These are phyloP conservation scores for Inga oerstediana DNA, from an alignment of 306 rosid species.

Conservation along the genomic window DNA sequence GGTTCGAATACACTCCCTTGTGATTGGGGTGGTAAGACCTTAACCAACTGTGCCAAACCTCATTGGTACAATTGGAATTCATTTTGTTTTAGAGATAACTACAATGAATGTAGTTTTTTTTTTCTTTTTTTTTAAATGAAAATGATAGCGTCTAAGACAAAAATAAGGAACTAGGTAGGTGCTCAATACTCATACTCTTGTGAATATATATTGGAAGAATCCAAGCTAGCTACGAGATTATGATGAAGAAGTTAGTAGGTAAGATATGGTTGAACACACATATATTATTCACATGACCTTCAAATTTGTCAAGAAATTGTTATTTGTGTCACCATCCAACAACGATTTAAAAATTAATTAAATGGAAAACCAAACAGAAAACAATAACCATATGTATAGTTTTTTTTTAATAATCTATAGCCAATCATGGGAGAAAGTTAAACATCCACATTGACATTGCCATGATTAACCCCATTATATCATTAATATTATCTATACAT, in stretches of 20 bases:
- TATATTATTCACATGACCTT: not conserved
- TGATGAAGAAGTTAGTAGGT: slow-evolving; percentile 2
- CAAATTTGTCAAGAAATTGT: not conserved
- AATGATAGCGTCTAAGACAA: slow-evolving; percentile 3
- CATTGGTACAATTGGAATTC: too few species aligned
- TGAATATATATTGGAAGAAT: not conserved
- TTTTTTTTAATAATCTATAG: not conserved
- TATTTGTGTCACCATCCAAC: not conserved
- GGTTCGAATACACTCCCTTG: too few species aligned
- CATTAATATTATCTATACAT: not conserved
- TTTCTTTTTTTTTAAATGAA: too few species aligned
- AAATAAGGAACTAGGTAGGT: not conserved
- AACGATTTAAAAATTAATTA: not conserved
- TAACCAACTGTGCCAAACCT: too few species aligned
- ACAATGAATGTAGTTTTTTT: too few species aligned
- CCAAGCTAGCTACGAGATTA: not conserved
- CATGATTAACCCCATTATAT: not conserved
- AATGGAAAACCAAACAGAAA: not conserved
- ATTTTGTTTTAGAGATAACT: too few species aligned
- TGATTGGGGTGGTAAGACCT: too few species aligned
- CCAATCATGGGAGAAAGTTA: not conserved
- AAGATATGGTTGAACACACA: not conserved
- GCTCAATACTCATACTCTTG: not conserved
- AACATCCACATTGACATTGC: not conserved
- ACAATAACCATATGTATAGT: not conserved